Evolutionary conservation across 805 yeast species (phyloP).

Genomic region (Candida methanosorbosa): DNA sequence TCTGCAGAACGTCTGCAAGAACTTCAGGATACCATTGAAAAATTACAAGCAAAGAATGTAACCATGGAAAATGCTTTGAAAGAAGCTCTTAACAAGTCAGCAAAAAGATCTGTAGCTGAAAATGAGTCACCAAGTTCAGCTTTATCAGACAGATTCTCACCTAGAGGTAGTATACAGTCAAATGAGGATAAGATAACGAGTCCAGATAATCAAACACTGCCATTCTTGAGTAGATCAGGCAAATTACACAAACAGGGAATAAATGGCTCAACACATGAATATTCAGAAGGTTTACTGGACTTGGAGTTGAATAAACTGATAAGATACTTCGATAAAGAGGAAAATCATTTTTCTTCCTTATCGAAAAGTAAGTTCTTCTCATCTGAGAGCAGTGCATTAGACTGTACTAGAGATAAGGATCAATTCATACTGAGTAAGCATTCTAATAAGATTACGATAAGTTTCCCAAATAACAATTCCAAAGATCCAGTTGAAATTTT

Average conservation of each 20-base stretch:
- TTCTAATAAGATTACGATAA: too few relatives aligned
- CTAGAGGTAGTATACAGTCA: neutral
- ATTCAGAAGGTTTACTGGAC: conserved; percentile 70
- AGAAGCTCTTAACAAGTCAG: conserved; percentile 9
- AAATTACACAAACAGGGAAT: too few relatives aligned
- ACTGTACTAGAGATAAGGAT: neutral
- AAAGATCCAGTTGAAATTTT: conserved; percentile 39
- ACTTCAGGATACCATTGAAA: conserved; percentile 51
- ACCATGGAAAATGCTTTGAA: conserved; percentile 31
- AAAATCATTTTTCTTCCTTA: neutral
- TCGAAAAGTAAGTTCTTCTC: too few relatives aligned
- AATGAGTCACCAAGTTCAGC: conserved; percentile 15
- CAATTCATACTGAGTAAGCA: neutral
- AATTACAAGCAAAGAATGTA: conserved; percentile 52
- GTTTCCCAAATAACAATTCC: neutral
- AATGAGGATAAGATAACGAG: neutral
- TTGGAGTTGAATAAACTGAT: conserved; percentile 48
- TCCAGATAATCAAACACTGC: conserved; percentile 29
- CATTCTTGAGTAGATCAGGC: conserved; percentile 56
- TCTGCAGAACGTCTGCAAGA: conserved; percentile 54
- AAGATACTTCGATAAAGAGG: conserved; percentile 3
- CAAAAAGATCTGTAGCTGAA: too few relatives aligned
- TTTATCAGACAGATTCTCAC: neutral
- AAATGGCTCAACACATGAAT: conserved; percentile 60
- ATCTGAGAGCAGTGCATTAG: neutral